phyloP scores from a whole-genome alignment of 2,329 filamentous ascomycete genomes.

The Incumbomyces lentus region DNA sequence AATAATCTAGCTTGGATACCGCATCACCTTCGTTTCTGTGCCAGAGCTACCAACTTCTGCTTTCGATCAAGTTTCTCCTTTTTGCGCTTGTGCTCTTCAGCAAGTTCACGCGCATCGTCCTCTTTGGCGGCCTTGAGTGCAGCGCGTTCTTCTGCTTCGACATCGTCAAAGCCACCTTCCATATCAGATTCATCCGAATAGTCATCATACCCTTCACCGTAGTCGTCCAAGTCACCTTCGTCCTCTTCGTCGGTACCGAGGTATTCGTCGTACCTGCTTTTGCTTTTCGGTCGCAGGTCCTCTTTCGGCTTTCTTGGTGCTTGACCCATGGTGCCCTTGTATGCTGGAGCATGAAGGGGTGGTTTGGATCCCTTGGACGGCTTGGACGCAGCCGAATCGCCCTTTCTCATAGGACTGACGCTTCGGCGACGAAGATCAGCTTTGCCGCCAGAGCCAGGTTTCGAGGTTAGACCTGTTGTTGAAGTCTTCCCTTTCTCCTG shows the following conservation, averaged over 20 bases:
- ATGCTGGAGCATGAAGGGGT: constrained; percentile 23
- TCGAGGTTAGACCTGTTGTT: constrained; percentile 17
- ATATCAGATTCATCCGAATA: constrained; percentile 39
- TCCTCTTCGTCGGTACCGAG: constrained; percentile 40
- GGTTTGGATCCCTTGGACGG: constrained; percentile 11
- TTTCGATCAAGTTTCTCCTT: constrained; percentile 37
- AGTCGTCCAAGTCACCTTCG: constrained; percentile 30
- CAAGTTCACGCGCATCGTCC: constrained; percentile 39
- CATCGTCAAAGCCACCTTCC: constrained; percentile 39
- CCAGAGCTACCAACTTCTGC: constrained; percentile 31
- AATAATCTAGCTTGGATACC: neutral
- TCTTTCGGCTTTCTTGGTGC: constrained; percentile 23
- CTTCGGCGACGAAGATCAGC: constrained; percentile 11
- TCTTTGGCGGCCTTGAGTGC: constrained; percentile 32
- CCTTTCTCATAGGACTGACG: constrained; percentile 23
- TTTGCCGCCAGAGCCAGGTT: constrained; percentile 4
- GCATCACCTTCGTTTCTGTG: constrained; percentile 18
- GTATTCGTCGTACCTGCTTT: constrained; percentile 28
- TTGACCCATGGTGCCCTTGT: constrained; percentile 34
- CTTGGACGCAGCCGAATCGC: constrained; percentile 24
- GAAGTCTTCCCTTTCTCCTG: constrained; percentile 35
- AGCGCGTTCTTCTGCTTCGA: constrained; percentile 35
- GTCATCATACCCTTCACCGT: constrained; percentile 32
- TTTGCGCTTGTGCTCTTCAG: constrained; percentile 34
- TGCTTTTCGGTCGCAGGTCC: constrained; percentile 22